Evolutionary conservation across 768 basidiomycete species (phyloP).

Genomic region (Tulasnella sp.): DNA sequence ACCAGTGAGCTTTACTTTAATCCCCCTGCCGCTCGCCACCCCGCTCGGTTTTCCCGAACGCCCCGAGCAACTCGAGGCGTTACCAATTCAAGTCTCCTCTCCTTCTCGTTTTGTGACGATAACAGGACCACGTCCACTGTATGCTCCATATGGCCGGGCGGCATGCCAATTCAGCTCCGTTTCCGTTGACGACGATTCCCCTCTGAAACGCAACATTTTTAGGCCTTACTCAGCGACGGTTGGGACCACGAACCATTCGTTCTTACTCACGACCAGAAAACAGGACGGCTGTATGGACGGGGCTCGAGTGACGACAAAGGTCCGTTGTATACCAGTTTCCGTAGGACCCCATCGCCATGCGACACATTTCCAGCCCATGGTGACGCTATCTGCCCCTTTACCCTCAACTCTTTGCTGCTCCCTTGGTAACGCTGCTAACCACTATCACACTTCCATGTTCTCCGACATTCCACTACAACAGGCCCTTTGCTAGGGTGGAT

Average conservation of each 20-base stretch:
- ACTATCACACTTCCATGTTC: too few relatives aligned
- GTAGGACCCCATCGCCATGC: background rate
- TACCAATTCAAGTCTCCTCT: too few relatives aligned
- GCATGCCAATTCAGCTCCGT: too few relatives aligned
- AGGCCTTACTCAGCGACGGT: constrained; percentile 49
- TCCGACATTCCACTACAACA: background rate
- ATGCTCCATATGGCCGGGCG: too few relatives aligned
- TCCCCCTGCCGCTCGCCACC: background rate
- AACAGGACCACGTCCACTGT: too few relatives aligned
- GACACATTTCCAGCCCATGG: too few relatives aligned
- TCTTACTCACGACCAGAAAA: constrained; percentile 43
- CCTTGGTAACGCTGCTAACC: too few relatives aligned
- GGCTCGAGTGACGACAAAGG: constrained; percentile 85
- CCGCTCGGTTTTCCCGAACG: background rate
- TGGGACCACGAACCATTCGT: constrained; percentile 82
- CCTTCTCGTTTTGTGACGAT: too few relatives aligned
- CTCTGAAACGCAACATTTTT: background rate
- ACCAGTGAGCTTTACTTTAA: constrained; percentile 41
- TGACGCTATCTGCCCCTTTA: too few relatives aligned
- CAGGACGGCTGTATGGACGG: constrained; percentile 62
- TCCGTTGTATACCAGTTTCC: background rate
- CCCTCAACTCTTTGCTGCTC: too few relatives aligned
- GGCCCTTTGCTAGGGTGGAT: constrained; percentile 78
- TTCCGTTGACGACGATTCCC: too few relatives aligned
- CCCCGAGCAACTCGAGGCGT: too few relatives aligned